Conservation (phyloP, 768 basidiomycete species). For the Pulveroboletus sp. region DNA sequence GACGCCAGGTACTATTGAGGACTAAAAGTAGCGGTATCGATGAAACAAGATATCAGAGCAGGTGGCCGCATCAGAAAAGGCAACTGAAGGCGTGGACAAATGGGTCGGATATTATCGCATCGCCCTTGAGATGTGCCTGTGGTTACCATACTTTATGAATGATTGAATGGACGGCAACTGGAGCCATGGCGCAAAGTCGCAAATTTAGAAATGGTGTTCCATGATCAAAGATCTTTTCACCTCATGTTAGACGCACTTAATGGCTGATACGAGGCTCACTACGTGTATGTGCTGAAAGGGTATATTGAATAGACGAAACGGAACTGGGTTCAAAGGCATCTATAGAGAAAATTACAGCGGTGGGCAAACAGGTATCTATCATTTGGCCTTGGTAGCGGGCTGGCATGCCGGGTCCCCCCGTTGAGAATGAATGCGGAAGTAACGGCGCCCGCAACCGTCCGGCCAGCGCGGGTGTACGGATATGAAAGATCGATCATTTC, state of each 20-base stretch:
- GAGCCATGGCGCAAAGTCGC: conserved; percentile 18
- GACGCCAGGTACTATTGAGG: conserved; percentile 1
- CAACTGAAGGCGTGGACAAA: conserved; percentile 20
- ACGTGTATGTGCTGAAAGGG: conserved; percentile 27
- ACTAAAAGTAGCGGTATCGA: conserved; percentile 25
- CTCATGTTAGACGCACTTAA: conserved; percentile 32
- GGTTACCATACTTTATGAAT: conserved; percentile 23
- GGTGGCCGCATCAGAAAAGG: conserved; percentile 18
- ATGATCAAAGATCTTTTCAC: conserved; percentile 29
- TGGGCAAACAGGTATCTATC: conserved; percentile 15
- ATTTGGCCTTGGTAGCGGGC: conserved; percentile 6
- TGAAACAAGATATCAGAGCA: conserved; percentile 16
- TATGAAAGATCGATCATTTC: conserved; percentile 26
- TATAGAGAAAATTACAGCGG: conserved; percentile 21
- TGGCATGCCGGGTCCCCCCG: conserved; percentile 7
- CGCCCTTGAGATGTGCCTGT: conserved; percentile 23
- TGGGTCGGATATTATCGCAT: conserved; percentile 32
- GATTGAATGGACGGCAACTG: conserved; percentile 29
- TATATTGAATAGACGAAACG: conserved; percentile 19
- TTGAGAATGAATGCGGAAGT: conserved; percentile 17
- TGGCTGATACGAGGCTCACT: conserved; percentile 23
- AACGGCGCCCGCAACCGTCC: conserved; percentile 24
- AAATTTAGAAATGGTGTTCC: conserved; percentile 24
- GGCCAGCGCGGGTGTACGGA: conserved; percentile 32
- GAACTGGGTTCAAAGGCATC: conserved; percentile 21